Base-by-base conservation (phyloP, 129 eudicot species). In the Flaveria trinervia region DNA sequence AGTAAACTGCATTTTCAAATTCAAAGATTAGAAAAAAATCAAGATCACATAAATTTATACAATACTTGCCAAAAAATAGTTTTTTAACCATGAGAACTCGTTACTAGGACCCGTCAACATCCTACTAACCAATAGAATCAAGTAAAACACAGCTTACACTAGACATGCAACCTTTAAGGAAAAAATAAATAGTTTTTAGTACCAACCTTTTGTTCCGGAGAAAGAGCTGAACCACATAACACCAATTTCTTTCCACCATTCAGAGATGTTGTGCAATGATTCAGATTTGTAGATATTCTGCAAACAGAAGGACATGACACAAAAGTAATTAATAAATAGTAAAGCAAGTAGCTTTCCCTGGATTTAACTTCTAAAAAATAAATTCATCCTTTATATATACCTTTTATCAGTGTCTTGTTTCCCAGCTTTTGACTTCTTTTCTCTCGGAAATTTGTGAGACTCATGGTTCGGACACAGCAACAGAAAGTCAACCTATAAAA, bases 181-280 rank as follows among this genome's bases (percentile, higher is more conserved):
- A 9, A 49, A 49, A 13, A 49, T 49, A 49, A 49, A 12, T 12
- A 4, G 16, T 49, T 14, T 49, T 49, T 3, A 12, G 10, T 12
- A 66, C 75, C 20, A 59, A 94, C 99, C 99, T 89, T 94, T 74
- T 94, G 93, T 30, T 89, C 87, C 4, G 77, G 39, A 60, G 99
- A 91, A 30, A 94, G 87, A 67, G 97, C 92, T 30, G 99, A 94
- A 77, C 92, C 97, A 75, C 99, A 94, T 9, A 91, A 78, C 49
- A 89, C 88, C 88, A 84, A 82, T 20, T 84, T 80, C 59, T 83
- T 76, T 25, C 80, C 81, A 75, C 81, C 90, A 72, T 33, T 26
- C 44, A 81, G 52, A 36, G 70, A 56, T 28, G 80, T 65, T 68
- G 79, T 75, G 86, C 88, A 83, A 61, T 80, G 75, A 33, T 75